Conservation (phyloP, 2,329 filamentous ascomycete genomes). For the Diaporthe aspalathi region DNA sequence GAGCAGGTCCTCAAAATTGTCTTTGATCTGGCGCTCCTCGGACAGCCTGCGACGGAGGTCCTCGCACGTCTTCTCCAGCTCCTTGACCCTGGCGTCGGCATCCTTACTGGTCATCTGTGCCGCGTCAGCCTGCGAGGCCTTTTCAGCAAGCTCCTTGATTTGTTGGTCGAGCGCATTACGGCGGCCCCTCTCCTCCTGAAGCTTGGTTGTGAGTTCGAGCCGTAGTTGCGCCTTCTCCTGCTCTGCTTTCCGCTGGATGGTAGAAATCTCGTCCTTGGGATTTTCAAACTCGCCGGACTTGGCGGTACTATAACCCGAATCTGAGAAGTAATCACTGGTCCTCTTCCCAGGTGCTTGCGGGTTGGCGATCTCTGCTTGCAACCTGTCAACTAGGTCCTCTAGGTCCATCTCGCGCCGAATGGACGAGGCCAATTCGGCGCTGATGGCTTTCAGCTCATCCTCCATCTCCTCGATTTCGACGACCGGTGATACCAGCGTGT, state of each 20-base stretch:
- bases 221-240: constrained; percentile 91
- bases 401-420: constrained; percentile 96
- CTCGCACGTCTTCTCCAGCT: constrained; percentile 84
- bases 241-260: constrained; percentile 83
- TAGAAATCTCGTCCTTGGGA: constrained; percentile 79
- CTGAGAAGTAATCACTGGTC: constrained; percentile 98
- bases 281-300: constrained; percentile 77
- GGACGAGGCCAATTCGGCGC: constrained; percentile 89
- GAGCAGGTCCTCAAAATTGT: constrained; percentile 93
- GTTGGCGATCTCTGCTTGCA: constrained; percentile 81
- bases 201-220: constrained; percentile 83
- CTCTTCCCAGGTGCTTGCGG: constrained; percentile 71
- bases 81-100: constrained; percentile 72
- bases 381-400: constrained; percentile 89
- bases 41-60: constrained; percentile 83
- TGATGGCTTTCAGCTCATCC: constrained; percentile 93
- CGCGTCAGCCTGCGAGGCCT: constrained; percentile 73
- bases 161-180: constrained; percentile 84
- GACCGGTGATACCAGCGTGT: constrained; percentile 49
- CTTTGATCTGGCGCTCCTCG: constrained; percentile 88
- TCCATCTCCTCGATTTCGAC: constrained; percentile 86
- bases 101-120: constrained; percentile 67
- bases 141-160: constrained; percentile 83
- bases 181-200: constrained; percentile 85
- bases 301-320: constrained; percentile 89